A percentile compares a stretch with the other conserved stretches of the same genome.
Evolutionary conservation across 139 green algal species (phyloP).

Genomic region (Desmodesmus armatus): DNA sequence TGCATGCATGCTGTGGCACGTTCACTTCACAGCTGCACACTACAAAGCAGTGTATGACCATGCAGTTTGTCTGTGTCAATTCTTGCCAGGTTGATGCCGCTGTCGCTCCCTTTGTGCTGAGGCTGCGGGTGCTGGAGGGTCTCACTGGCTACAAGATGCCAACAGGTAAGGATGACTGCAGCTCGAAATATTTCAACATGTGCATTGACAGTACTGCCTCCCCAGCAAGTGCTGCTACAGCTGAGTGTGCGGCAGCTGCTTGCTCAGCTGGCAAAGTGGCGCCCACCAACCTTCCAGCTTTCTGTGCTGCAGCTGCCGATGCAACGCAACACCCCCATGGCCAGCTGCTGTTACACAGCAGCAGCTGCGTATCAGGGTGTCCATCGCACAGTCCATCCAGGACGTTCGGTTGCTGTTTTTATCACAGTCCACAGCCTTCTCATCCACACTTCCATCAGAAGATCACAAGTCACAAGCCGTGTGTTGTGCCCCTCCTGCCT

Average conservation of each 20-base stretch:
- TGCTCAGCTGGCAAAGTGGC: too few species aligned
- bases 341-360: too few species aligned
- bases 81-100: constrained; percentile 46
- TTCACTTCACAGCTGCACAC: too few species aligned
- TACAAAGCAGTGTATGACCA: too few species aligned
- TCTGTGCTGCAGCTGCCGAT: neutral
- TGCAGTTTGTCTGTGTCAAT: too few species aligned
- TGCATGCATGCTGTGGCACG: too few species aligned
- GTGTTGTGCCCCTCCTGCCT: neutral
- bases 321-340: neutral
- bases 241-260: neutral
- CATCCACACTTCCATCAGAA: neutral
- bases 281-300: too few species aligned
- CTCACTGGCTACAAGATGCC: neutral
- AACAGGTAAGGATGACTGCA: neutral
- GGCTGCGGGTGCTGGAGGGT: constrained; percentile 32
- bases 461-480: too few species aligned
- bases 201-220: neutral
- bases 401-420: too few species aligned
- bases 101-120: constrained; percentile 5
- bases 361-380: too few species aligned
- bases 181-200: neutral
- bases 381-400: too few species aligned
- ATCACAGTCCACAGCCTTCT: too few species aligned
- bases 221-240: neutral